Percentiles rank a stretch among this genome's conserved stretches.
Evolutionary conservation across 805 yeast species (phyloP).

Genomic region (Yamadazyma sp.): DNA sequence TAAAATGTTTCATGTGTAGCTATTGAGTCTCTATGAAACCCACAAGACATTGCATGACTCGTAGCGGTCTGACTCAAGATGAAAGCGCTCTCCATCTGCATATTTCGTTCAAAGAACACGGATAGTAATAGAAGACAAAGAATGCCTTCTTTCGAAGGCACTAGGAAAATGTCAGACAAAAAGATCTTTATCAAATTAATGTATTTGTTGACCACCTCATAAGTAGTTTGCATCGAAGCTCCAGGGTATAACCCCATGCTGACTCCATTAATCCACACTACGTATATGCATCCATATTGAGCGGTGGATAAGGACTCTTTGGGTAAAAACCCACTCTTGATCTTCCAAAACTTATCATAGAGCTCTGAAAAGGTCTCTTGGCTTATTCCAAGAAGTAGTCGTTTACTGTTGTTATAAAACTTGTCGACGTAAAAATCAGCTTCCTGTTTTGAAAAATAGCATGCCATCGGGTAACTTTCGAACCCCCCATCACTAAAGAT

Average conservation of each 20-base stretch:
- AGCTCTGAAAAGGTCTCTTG: slow-evolving; percentile 3
- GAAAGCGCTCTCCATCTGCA: slow-evolving; percentile 14
- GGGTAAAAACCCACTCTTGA: slow-evolving; percentile 5
- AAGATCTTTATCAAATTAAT: slow-evolving; percentile 12
- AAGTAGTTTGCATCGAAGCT: slow-evolving; percentile 13
- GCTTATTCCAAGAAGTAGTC: slow-evolving; percentile 7
- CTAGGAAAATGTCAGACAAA: slow-evolving; percentile 11
- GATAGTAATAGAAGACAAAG: slow-evolving; percentile 9
- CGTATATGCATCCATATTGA: slow-evolving; percentile 11
- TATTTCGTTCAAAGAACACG: slow-evolving; percentile 13
- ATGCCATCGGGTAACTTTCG: slow-evolving; percentile 7
- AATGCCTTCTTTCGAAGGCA: slow-evolving; percentile 12
- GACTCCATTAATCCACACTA: slow-evolving; percentile 13
- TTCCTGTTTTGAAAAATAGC: slow-evolving; percentile 10
- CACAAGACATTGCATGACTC: slow-evolving; percentile 14
- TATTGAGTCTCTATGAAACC: slow-evolving; percentile 12
- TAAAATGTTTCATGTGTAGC: slow-evolving; percentile 10
- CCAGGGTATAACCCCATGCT: slow-evolving; percentile 10
- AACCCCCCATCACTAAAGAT: slow-evolving; percentile 3
- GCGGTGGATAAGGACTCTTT: slow-evolving; percentile 2
- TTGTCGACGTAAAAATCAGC: slow-evolving; percentile 10
- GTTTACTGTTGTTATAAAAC: not conserved
- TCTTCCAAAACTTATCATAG: slow-evolving; percentile 11
- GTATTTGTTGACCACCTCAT: slow-evolving; percentile 10
- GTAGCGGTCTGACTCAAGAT: slow-evolving; percentile 12